phyloP scores from a whole-genome alignment of 192 early-diverging fungal species.

The Linnemannia zychae region DNA sequence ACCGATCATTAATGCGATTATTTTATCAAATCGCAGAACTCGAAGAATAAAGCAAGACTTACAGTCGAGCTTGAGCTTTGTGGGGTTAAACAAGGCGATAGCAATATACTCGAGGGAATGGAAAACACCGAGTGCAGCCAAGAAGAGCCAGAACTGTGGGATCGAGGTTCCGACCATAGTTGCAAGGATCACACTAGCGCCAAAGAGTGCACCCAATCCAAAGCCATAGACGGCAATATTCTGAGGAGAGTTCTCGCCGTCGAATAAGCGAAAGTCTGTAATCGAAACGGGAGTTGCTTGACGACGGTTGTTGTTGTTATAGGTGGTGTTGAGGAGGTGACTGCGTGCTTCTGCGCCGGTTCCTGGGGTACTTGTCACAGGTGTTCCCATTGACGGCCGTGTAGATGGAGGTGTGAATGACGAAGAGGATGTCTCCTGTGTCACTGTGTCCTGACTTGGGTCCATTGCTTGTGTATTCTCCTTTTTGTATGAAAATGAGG shows the following conservation, averaged over 20 bases:
- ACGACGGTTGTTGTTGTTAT: background rate
- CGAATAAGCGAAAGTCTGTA: constrained; percentile 70
- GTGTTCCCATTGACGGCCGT: background rate
- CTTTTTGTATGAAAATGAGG: background rate
- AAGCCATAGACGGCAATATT: constrained; percentile 86
- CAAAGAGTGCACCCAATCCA: constrained; percentile 73
- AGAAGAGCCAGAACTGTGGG: constrained; percentile 76
- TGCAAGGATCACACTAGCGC: constrained; percentile 64
- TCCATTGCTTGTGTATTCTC: background rate
- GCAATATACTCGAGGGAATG: constrained; percentile 90
- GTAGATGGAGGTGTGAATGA: constrained; percentile 16
- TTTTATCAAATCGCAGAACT: background rate
- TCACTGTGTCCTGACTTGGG: constrained; percentile 18
- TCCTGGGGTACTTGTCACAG: background rate
- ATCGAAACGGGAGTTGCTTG: constrained; percentile 20
- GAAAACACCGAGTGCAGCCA: constrained; percentile 77
- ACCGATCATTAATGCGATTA: background rate
- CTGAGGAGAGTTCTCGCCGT: constrained; percentile 78
- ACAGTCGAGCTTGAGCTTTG: constrained; percentile 79
- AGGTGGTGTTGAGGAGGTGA: constrained; percentile 11
- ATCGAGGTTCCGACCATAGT: constrained; percentile 45
- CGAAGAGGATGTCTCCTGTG: constrained; percentile 28
- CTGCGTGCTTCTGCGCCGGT: background rate
- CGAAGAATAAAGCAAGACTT: constrained; percentile 35
- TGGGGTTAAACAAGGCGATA: constrained; percentile 85